These are phyloP conservation scores for Gloeopeniophorella convolvens DNA, from an alignment of 768 basidiomycete genomes.

Conservation along the genomic window DNA sequence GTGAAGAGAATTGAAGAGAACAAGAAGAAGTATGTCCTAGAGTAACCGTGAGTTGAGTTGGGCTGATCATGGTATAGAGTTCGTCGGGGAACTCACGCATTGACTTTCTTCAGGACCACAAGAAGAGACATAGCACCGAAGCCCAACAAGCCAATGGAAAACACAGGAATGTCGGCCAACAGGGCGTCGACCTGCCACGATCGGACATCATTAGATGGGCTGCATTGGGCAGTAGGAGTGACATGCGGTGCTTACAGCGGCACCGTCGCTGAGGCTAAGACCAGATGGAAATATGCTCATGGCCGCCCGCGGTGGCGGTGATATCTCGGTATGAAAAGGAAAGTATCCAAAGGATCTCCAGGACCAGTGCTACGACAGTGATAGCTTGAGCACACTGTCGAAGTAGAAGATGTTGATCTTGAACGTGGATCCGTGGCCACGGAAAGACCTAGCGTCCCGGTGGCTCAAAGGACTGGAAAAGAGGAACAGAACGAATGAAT, in stretches of 20 bases:
- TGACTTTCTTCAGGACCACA: constrained; percentile 21
- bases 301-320: not conserved
- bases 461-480: constrained; percentile 1
- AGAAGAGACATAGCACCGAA: constrained; percentile 27
- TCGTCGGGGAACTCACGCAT: constrained; percentile 11
- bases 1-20: constrained; percentile 51
- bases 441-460: constrained; percentile 9
- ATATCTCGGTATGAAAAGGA: constrained; percentile 1
- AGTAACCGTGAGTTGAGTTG: not conserved
- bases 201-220: not conserved
- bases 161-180: constrained; percentile 26
- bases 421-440: constrained; percentile 4
- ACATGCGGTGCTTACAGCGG: not conserved
- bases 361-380: not conserved
- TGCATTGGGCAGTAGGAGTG: not conserved
- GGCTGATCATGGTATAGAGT: not conserved
- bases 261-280: not conserved
- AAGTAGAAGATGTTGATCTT: not conserved
- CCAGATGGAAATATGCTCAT: not conserved
- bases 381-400: not conserved
- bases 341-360: not conserved
- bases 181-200: constrained; percentile 19
- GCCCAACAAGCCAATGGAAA: constrained; percentile 26
- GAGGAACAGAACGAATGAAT: not conserved
- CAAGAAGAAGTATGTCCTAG: constrained; percentile 40